These are phyloP conservation scores for Colletotrichum sp. DNA, from an alignment of 2,329 filamentous ascomycete genomes.

Conservation along the genomic window DNA sequence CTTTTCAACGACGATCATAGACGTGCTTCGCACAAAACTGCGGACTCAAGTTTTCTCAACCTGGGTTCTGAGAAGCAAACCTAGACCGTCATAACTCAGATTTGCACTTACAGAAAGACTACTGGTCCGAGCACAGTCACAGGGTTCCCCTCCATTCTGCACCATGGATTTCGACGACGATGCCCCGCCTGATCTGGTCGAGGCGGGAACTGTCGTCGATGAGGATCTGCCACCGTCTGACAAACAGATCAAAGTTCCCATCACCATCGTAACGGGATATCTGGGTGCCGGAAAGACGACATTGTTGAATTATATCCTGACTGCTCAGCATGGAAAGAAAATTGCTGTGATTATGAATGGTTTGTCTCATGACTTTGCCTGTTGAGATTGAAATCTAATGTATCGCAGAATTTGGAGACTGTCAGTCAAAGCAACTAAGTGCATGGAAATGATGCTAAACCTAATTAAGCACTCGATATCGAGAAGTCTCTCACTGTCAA, in stretches of 20 bases:
- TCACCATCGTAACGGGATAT: constrained; percentile 90
- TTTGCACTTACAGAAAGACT: neutral
- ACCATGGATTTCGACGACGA: constrained; percentile 72
- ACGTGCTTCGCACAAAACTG: neutral
- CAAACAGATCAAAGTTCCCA: constrained; percentile 72
- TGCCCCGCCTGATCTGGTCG: constrained; percentile 68
- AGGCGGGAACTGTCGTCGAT: constrained; percentile 41
- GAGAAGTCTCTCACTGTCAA: constrained; percentile 95
- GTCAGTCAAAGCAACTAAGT: constrained; percentile 49
- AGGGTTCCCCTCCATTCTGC: constrained; percentile 16
- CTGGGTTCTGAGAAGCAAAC: neutral
- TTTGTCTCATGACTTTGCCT: constrained; percentile 27
- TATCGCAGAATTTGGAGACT: constrained; percentile 78
- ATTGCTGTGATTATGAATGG: constrained; percentile 98
- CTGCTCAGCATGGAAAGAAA: constrained; percentile 94
- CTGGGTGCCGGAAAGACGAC: constrained; percentile 96
- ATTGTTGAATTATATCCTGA: constrained; percentile 93
- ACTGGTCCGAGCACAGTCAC: constrained; percentile 12
- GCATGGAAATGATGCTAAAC: neutral
- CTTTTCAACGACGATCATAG: neutral
- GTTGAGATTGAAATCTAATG: constrained; percentile 15
- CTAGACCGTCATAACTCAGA: neutral
- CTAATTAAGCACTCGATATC: constrained; percentile 79
- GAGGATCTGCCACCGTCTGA: constrained; percentile 47
- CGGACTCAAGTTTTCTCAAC: neutral